Conservation (phyloP, 208 protist genomes). For the Acanthamoeba triangularis region DNA sequence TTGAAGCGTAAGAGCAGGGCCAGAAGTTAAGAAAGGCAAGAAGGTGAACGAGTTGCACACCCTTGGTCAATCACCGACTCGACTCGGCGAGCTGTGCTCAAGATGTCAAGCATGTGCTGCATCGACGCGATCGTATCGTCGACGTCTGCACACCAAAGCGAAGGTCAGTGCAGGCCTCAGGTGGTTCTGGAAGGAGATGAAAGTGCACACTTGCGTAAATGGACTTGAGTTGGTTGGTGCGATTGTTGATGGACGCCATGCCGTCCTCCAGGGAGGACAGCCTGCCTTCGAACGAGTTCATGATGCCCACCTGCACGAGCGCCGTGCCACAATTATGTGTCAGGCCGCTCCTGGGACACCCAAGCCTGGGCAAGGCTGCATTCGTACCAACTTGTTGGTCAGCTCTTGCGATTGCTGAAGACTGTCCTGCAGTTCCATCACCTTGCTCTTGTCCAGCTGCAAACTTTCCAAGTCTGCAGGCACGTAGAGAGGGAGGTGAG, state of each 20-base stretch:
- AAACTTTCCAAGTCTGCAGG: slow-evolving; percentile 39
- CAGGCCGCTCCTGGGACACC: background rate
- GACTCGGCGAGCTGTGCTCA: slow-evolving; percentile 11
- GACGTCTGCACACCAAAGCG: background rate
- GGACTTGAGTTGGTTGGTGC: slow-evolving; percentile 14
- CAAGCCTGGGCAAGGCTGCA: too few species aligned
- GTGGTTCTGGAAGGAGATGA: background rate
- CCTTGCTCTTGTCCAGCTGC: slow-evolving; percentile 53
- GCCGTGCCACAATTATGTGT: background rate
- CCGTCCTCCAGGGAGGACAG: slow-evolving; percentile 25
- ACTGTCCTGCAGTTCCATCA: background rate
- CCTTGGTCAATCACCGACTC: background rate
- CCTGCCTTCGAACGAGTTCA: slow-evolving; percentile 3
- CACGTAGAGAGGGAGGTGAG: background rate
- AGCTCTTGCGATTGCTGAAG: slow-evolving; percentile 37
- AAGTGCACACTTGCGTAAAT: background rate
- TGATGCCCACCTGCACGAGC: background rate
- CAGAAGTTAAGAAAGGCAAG: background rate
- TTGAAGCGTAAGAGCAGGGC: background rate
- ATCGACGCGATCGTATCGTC: background rate
- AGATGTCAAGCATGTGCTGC: slow-evolving; percentile 24
- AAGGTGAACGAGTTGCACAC: background rate
- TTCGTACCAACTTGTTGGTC: background rate
- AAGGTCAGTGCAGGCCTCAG: background rate
- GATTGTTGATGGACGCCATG: slow-evolving; percentile 29